Evolutionary conservation across 306 rosid genomes (phyloP).

Genomic region (Abrus precatorius): DNA sequence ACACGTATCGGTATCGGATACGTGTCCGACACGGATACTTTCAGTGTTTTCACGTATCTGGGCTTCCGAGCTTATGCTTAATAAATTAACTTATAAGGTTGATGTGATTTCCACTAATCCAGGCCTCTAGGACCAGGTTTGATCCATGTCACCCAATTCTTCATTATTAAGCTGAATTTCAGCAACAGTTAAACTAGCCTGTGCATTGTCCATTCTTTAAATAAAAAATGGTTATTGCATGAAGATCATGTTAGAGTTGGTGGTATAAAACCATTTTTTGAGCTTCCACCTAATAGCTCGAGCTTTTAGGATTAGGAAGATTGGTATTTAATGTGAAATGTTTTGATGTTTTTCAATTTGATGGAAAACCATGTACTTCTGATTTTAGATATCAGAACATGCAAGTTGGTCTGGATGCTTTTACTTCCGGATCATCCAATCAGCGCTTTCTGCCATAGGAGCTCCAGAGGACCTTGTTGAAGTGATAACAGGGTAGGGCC

Average conservation of each 20-base stretch:
- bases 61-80: neutral
- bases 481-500: constrained; percentile 79
- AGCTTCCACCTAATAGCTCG: neutral
- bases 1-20: too few relatives aligned
- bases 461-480: constrained; percentile 96
- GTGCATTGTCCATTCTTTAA: neutral
- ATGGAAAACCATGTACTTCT: constrained; percentile 43
- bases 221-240: neutral
- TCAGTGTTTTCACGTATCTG: too few relatives aligned
- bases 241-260: constrained; percentile 15
- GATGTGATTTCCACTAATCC: constrained; percentile 14
- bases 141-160: neutral
- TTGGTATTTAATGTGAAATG: constrained; percentile 10
- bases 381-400: constrained; percentile 85
- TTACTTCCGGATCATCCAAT: constrained; percentile 84
- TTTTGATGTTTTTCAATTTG: constrained; percentile 41
- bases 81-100: constrained; percentile 10
- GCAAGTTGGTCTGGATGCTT: constrained; percentile 99
- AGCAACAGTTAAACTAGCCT: neutral
- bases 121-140: constrained; percentile 1
- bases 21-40: too few relatives aligned
- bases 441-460: constrained; percentile 95
- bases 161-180: constrained; percentile 31
- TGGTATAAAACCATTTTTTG: neutral
- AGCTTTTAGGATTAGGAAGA: neutral